Conservation (phyloP, 2,329 filamentous ascomycete species). For the Xylariaceae sp. region DNA sequence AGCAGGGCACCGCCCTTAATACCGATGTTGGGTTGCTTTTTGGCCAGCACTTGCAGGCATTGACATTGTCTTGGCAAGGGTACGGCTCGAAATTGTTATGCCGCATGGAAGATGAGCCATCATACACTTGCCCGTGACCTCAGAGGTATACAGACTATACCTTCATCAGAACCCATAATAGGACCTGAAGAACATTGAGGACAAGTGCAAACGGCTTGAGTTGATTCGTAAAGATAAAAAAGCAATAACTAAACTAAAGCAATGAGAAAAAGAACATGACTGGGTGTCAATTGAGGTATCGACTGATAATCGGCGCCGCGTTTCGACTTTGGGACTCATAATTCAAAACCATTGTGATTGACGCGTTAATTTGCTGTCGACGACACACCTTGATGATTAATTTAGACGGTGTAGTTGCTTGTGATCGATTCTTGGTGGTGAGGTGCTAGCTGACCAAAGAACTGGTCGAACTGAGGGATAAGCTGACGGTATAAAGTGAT, state of each 20-base stretch:
- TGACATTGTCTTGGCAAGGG: background rate
- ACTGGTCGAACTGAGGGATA: conserved; percentile 54
- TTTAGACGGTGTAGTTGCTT: conserved; percentile 43
- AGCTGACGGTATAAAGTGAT: conserved; percentile 53
- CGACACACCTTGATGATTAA: background rate
- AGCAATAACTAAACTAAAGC: background rate
- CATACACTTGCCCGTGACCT: background rate
- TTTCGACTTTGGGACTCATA: background rate
- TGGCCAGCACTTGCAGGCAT: background rate
- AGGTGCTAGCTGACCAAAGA: conserved; percentile 46
- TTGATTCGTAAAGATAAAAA: background rate
- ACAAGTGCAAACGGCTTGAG: background rate
- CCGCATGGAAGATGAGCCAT: background rate
- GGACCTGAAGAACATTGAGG: background rate
- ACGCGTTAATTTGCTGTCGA: background rate
- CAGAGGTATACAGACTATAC: background rate
- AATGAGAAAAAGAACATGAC: background rate
- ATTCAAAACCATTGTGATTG: background rate
- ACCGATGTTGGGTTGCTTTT: background rate
- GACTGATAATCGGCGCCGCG: background rate
- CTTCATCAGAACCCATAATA: background rate
- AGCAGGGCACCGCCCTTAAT: background rate
- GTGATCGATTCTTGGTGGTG: conserved; percentile 47
- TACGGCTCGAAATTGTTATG: background rate
- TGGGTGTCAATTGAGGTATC: background rate